Conservation (phyloP, 225 moss, liverwort and hornwort species). For the Physcomitrium patens region DNA sequence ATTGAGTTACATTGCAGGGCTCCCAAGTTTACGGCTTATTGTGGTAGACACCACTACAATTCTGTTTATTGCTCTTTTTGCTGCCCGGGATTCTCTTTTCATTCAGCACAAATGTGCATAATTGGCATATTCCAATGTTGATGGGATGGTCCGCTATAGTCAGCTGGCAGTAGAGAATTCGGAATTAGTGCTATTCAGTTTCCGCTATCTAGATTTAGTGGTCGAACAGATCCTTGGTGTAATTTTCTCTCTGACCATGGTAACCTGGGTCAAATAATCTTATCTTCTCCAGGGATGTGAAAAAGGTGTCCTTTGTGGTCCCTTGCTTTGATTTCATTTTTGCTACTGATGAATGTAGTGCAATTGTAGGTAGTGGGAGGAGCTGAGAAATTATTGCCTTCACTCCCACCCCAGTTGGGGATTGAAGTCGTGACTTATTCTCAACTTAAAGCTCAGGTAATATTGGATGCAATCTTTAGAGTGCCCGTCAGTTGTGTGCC, state of each 20-base stretch:
- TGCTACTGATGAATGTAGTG: constrained; percentile 2
- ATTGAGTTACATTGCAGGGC: constrained; percentile 79
- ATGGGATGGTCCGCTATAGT: constrained; percentile 1
- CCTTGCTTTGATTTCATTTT: constrained; percentile 22
- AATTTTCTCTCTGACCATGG: not conserved
- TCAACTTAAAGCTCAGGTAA: constrained; percentile 79
- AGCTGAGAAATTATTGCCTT: constrained; percentile 52
- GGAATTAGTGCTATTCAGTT: constrained; percentile 16
- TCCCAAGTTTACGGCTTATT: constrained; percentile 74
- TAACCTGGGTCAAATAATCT: no score
- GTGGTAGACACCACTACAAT: constrained; percentile 53
- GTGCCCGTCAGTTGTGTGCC: constrained; percentile 10
- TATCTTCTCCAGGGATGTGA: not conserved
- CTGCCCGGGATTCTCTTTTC: not conserved
- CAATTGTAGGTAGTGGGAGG: constrained; percentile 69
- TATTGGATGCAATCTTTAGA: constrained; percentile 12
- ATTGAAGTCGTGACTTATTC: constrained; percentile 73
- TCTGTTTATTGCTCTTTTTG: not conserved
- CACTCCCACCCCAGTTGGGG: constrained; percentile 68
- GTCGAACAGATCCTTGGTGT: constrained; percentile 3
- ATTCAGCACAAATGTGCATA: not conserved
- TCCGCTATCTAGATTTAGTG: not conserved
- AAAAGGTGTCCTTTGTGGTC: not conserved
- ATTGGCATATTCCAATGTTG: constrained; percentile 5
- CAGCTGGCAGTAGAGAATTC: constrained; percentile 10